A percentile compares a stretch with the other conserved stretches of the same genome.
Evolutionary conservation across 352 stramenopile genomes (phyloP).

Genomic region (Globisporangium camurandrum): DNA sequence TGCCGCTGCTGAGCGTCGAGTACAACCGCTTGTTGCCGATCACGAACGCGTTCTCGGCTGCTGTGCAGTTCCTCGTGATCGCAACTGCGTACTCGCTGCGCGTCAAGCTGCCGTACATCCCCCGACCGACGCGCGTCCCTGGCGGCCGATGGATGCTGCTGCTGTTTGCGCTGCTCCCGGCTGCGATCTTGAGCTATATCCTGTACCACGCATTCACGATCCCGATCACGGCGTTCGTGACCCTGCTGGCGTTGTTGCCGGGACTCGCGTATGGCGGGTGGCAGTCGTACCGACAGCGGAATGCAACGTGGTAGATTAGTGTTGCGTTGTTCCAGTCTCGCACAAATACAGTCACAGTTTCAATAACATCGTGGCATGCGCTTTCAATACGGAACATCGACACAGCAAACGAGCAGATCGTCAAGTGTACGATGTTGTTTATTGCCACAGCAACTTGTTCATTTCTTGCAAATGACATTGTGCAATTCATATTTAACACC

Average conservation of each 20-base stretch:
- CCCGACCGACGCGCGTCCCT: constrained; percentile 48
- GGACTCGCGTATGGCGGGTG: constrained; percentile 18
- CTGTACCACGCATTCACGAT: constrained; percentile 33
- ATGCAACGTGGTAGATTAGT: constrained; percentile 7
- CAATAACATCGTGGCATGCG: too few species aligned
- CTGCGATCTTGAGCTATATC: constrained; percentile 40
- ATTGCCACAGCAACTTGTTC: too few species aligned
- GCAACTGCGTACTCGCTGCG: constrained; percentile 85
- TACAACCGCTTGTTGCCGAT: constrained; percentile 77
- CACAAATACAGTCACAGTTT: too few species aligned
- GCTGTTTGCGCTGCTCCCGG: constrained; percentile 26
- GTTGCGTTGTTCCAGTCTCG: too few species aligned
- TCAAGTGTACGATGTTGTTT: too few species aligned
- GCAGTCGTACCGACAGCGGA: constrained; percentile 8
- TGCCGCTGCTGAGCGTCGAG: constrained; percentile 39
- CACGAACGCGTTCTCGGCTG: constrained; percentile 88
- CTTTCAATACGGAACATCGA: too few species aligned
- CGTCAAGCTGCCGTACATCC: constrained; percentile 54
- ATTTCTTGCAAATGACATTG: too few species aligned
- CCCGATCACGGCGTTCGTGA: constrained; percentile 21
- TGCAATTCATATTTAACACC: too few species aligned
- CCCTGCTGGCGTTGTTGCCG: constrained; percentile 25
- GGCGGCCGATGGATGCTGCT: constrained; percentile 29
- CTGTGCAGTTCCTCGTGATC: constrained; percentile 87
- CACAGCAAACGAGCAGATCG: too few species aligned